phyloP scores from a whole-genome alignment of 192 early-diverging fungal species.

The Coemansia sp. region DNA sequence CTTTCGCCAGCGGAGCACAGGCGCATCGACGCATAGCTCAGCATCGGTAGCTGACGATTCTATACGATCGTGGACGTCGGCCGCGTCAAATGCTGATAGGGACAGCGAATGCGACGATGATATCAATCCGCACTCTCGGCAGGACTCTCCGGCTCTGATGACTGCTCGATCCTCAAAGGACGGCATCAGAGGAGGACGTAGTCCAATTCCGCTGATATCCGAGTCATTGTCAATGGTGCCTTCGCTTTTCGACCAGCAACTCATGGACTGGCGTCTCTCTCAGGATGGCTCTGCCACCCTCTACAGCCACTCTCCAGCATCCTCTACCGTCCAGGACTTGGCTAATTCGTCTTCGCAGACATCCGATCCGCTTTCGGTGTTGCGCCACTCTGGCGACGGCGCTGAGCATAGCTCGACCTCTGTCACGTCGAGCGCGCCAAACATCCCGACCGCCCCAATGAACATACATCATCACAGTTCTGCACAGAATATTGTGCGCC shows the following conservation, averaged over 20 bases:
- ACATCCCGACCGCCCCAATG: slow-evolving; percentile 2
- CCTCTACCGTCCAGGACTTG: slow-evolving; percentile 10
- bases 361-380: background rate
- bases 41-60: slow-evolving; percentile 36
- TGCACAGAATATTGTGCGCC: slow-evolving; percentile 21
- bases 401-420: slow-evolving; percentile 2
- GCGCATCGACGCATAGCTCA: slow-evolving; percentile 43
- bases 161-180: background rate
- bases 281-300: slow-evolving; percentile 22
- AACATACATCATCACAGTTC: slow-evolving; percentile 7
- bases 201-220: background rate
- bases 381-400: background rate
- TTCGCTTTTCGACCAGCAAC: slow-evolving; percentile 29
- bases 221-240: background rate
- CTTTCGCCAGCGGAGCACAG: slow-evolving; percentile 24
- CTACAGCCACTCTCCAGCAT: slow-evolving; percentile 17
- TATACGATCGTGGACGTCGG: slow-evolving; percentile 38
- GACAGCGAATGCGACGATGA: slow-evolving; percentile 21
- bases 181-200: background rate
- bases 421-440: slow-evolving; percentile 9
- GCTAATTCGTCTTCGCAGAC: background rate
- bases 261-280: slow-evolving; percentile 39
- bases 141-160: background rate
- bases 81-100: slow-evolving; percentile 26
- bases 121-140: background rate